phyloP scores from a whole-genome alignment of 2,329 filamentous ascomycete species.

The Aspergillus sergii region DNA sequence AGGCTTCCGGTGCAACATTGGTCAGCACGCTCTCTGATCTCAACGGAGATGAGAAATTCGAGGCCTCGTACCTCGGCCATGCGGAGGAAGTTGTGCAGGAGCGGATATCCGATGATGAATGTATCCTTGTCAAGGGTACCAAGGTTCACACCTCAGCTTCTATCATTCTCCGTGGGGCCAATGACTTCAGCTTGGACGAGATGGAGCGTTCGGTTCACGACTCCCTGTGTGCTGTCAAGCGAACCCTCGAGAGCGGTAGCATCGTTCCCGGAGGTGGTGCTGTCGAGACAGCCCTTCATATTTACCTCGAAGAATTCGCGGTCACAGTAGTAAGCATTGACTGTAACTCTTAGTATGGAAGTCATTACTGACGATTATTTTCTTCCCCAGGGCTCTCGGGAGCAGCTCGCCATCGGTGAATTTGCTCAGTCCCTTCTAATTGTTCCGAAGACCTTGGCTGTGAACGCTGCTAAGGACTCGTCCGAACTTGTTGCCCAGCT shows the following conservation, averaged over 20 bases:
- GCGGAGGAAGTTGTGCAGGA: slow-evolving; percentile 98
- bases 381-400: slow-evolving; percentile 70
- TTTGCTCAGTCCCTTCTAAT: slow-evolving; percentile 93
- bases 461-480: slow-evolving; percentile 96
- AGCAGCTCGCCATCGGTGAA: slow-evolving; percentile 96
- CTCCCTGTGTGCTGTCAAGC: slow-evolving; percentile 93
- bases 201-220: slow-evolving; percentile 99
- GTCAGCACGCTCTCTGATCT: slow-evolving; percentile 92
- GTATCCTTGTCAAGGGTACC: slow-evolving; percentile 93
- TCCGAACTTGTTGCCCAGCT: slow-evolving; percentile 95
- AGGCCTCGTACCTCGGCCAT: slow-evolving; percentile 82
- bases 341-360: background rate
- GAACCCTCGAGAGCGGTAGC: slow-evolving; percentile 92
- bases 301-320: slow-evolving; percentile 98
- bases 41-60: slow-evolving; percentile 96
- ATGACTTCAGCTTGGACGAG: slow-evolving; percentile 96
- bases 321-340: slow-evolving; percentile 76
- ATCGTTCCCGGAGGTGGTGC: slow-evolving; percentile 96
- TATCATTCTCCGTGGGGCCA: slow-evolving; percentile 91
- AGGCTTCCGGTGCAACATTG: slow-evolving; percentile 90
- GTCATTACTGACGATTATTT: slow-evolving; percentile 4
- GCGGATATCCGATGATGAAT: slow-evolving; percentile 98
- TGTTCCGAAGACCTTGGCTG: slow-evolving; percentile 93
- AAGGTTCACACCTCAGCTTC: slow-evolving; percentile 93
- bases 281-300: slow-evolving; percentile 97